Base-by-base conservation (phyloP, 2,329 filamentous ascomycete genomes). In the Microdochium paspali region DNA sequence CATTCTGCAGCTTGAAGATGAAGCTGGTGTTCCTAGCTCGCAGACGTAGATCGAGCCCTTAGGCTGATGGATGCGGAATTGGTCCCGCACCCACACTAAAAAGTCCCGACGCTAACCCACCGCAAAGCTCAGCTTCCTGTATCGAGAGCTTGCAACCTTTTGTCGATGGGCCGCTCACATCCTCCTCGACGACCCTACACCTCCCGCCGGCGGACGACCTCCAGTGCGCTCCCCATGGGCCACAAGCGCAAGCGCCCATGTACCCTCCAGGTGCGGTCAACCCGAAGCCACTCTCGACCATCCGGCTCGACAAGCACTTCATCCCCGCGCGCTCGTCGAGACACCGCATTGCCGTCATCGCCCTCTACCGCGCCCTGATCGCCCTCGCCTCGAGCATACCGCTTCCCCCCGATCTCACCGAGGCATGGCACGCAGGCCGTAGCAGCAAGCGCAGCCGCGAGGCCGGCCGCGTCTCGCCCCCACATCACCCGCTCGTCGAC, bases 311-410 rank as follows among this genome's bases (percentile, higher is more conserved):
- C 35, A 54, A 35, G 44, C 54, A 55, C 30, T 73, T 74, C 49
- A 53, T 76, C 40, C 73, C 77, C 26, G 70, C 71, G 50, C 69
- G 67, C 49, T 69, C 68, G 51, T 71, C 73, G 56, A 72, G 74
- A 51, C 77, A 81, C 58, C 71, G 77, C 51, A 61, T 44, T 18
- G n/a, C 25, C 39, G n/a, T 24, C 15, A 13, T 40, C 35, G 83
- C 85, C 45, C 79, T 91, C 44, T 90, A 84, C 66, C 77, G 83
- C 52, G 80, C 84, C 30, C 77, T 91, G 47, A 66, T 89, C 46
- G 72, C 72, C 51, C 74, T 79, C 64, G 79, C 73, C 49, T 62
- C 68, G 25, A 68, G 64, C 35, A 65, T 85, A 28, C 66, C 73
- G 1, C 65, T 87, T 2, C 73, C 77, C 1, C 56, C 69, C 58